Base-by-base conservation (phyloP, 306 rosid genomes). In the Pyrus bretschneideri region DNA sequence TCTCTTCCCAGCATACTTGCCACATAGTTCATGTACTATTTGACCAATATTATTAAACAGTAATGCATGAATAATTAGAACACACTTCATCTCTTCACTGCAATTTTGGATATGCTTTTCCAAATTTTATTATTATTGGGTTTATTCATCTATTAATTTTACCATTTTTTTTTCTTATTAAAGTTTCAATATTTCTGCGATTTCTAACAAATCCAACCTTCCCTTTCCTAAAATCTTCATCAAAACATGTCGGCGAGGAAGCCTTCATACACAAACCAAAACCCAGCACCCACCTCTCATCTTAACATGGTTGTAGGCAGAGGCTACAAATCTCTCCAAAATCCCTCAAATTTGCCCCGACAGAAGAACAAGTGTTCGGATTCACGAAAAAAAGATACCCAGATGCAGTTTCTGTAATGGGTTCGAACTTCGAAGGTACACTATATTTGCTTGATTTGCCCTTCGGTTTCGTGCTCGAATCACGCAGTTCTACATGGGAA, bases 311-410 rank as follows among this genome's bases (percentile, higher is more conserved):
- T 23, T 71, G 86, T 31, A 31, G 33, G 33, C 67, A 83, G 66
- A 77, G 92, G 90, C 83, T 93, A 88, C 79, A 93, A 87, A 78
- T 86, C 92, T 11, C 78, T 91, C 66, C 93, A 88, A 88, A 88
- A 62, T 83, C 77, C 75, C 83, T 93, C 73, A 87, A 73, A 55
- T 87, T 85, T 29, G 69, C 89, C 72, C 97, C 98, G 29, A 79
- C 70, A 93, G 97, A 12, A 88, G 83, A 51, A 82, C 88, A 3
- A 86, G 87, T 27, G 77, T 93, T 72, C 85, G 73, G 77, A 89
- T 79, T 25, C 27, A 25, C 27, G 27, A 25, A 25, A 25, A 25
- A 25, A 25, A 25, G 27, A 25, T 25, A 25, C 91, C 91, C 85
- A 88, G 91, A 81, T 93, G 97, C 91, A 44, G 59, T 83, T 82